Evolutionary conservation across 768 basidiomycete genomes (phyloP).

Genomic region (Termitomyces sp.): DNA sequence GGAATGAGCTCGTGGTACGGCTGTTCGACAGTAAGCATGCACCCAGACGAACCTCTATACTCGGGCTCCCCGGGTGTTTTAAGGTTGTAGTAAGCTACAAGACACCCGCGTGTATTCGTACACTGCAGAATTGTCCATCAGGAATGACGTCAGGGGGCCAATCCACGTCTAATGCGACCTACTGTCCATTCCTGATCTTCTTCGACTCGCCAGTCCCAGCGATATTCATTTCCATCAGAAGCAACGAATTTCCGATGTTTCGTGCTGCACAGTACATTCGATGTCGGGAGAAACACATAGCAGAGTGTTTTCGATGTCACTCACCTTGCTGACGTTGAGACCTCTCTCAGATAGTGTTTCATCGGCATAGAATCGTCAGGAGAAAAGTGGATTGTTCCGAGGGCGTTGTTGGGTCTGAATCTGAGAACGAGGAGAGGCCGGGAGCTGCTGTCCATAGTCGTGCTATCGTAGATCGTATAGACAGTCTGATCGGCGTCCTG

Average conservation of each 20-base stretch:
- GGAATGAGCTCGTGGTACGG: conserved; percentile 47
- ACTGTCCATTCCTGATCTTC: conserved; percentile 63
- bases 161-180: too few relatives aligned
- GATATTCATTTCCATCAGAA: conserved; percentile 56
- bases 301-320: too few relatives aligned
- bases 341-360: conserved; percentile 45
- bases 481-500: conserved; percentile 33
- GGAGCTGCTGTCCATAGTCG: conserved; percentile 19
- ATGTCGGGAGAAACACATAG: background rate
- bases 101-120: conserved; percentile 40
- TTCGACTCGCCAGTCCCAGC: conserved; percentile 46
- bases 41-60: conserved; percentile 51
- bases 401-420: conserved; percentile 42
- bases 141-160: conserved; percentile 21
- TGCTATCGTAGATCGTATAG: conserved; percentile 49
- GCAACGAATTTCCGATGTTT: conserved; percentile 47
- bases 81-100: conserved; percentile 57
- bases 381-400: conserved; percentile 47
- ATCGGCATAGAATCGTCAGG: conserved; percentile 34
- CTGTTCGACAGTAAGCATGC: conserved; percentile 60
- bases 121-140: conserved; percentile 59
- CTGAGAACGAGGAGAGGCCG: conserved; percentile 41
- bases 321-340: conserved; percentile 37
- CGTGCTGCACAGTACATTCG: conserved; percentile 23
- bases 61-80: conserved; percentile 49